These are phyloP conservation scores for Vicia villosa DNA, from an alignment of 306 rosid species.

Conservation along the genomic window DNA sequence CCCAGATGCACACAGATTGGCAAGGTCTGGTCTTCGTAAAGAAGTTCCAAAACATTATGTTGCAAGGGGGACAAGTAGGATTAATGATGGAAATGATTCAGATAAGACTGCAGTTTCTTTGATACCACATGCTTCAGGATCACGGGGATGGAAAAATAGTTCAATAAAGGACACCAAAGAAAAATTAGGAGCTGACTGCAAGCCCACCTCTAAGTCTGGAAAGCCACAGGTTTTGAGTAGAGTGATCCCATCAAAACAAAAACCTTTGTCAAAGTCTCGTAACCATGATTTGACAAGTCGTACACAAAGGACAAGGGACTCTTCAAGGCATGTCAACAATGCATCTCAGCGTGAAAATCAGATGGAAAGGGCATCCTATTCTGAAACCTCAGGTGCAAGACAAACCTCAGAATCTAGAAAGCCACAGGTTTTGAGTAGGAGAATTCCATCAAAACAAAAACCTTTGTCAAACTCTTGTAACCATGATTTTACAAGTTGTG, in stretches of 20 bases:
- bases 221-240: too few species aligned
- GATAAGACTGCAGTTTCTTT: constrained; percentile 53
- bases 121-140: constrained; percentile 66
- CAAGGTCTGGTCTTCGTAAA: too few species aligned
- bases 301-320: constrained; percentile 57
- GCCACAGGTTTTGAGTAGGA: too few species aligned
- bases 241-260: constrained; percentile 45
- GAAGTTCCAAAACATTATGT: constrained; percentile 91
- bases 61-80: constrained; percentile 54
- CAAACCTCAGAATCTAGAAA: too few species aligned
- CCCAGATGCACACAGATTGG: too few species aligned
- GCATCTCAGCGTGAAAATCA: constrained; percentile 48
- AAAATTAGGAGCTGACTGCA: too few species aligned
- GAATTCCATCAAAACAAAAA: constrained; percentile 43
- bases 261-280: constrained; percentile 39
- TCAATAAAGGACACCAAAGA: constrained; percentile 54
- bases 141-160: constrained; percentile 62
- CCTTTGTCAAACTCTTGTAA: constrained; percentile 40
- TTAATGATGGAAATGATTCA: constrained; percentile 59
- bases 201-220: too few species aligned
- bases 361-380: constrained; percentile 46
- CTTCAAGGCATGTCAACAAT: constrained; percentile 50
- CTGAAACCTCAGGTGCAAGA: constrained; percentile 49
- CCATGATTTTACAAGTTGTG: constrained; percentile 43
- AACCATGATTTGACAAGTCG: constrained; percentile 44